These are phyloP conservation scores for Tetrahymena borealis DNA, from an alignment of 73 alveolate genomes.

Conservation along the genomic window DNA sequence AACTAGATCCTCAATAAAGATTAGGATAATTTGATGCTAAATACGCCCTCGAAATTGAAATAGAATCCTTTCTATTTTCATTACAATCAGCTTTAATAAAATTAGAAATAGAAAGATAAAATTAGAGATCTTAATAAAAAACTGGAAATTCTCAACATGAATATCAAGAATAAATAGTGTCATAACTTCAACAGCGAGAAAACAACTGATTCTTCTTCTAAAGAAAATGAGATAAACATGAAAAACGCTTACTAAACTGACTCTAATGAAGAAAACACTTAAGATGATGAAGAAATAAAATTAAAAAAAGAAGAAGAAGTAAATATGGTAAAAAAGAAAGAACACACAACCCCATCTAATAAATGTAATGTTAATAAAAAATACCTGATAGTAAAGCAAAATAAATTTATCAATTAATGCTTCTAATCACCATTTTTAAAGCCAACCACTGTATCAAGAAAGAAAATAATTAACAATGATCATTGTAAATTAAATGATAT, in stretches of 20 bases:
- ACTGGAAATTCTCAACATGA: background rate
- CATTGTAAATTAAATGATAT: background rate
- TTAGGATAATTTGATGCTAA: background rate
- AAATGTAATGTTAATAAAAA: background rate
- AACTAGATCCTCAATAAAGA: background rate
- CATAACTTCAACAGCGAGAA: background rate
- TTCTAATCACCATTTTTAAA: background rate
- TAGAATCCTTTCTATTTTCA: background rate
- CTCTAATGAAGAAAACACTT: background rate
- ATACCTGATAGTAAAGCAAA: background rate
- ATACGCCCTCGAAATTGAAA: background rate
- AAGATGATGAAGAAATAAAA: background rate
- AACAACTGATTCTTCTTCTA: background rate
- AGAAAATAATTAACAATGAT: background rate
- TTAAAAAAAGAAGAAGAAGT: background rate
- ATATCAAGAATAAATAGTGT: background rate
- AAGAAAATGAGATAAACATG: background rate
- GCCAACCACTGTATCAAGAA: background rate
- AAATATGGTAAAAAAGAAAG: background rate
- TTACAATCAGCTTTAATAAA: background rate
- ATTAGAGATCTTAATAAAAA: background rate
- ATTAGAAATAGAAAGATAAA: background rate
- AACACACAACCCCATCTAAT: background rate
- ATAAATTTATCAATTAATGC: background rate
- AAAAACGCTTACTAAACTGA: background rate